These are phyloP conservation scores for Salix brachista DNA, from an alignment of 345 rosid genomes.

Conservation along the genomic window DNA sequence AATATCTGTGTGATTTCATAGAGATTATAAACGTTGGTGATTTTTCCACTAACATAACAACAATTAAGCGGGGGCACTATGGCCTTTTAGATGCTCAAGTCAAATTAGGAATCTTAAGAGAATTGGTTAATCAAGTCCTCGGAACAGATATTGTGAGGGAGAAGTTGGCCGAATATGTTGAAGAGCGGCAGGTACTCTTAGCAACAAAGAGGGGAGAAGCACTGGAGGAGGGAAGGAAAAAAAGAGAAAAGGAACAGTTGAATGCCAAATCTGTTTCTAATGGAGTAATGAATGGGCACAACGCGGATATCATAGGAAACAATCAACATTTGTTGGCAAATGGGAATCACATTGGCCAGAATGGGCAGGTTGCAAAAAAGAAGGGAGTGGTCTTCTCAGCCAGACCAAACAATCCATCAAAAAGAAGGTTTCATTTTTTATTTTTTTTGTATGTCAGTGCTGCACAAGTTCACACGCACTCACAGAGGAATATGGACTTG, in stretches of 20 bases:
- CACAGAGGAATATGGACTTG: neutral
- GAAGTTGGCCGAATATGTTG: conserved; percentile 69
- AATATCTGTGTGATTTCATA: conserved; percentile 80
- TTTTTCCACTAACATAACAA: conserved; percentile 39
- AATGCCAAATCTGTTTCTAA: conserved; percentile 41
- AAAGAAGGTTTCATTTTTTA: conserved; percentile 40
- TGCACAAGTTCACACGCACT: neutral
- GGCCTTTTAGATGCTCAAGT: conserved; percentile 61
- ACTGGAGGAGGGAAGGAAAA: conserved; percentile 61
- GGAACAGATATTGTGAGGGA: conserved; percentile 57
- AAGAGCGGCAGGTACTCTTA: conserved; percentile 64
- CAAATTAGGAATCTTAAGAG: conserved; percentile 57
- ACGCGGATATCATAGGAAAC: conserved; percentile 27
- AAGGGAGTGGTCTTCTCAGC: conserved; percentile 37
- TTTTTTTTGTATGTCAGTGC: neutral
- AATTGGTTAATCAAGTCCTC: conserved; percentile 59
- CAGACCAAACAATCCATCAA: conserved; percentile 25
- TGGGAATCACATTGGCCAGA: conserved; percentile 34
- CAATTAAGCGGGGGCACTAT: conserved; percentile 87
- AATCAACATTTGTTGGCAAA: conserved; percentile 23
- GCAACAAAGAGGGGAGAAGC: conserved; percentile 84
- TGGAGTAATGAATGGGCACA: conserved; percentile 36
- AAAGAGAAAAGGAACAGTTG: conserved; percentile 62
- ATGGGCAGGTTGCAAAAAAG: conserved; percentile 35
- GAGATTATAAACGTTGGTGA: conserved; percentile 53